Evolutionary conservation across 1,284 basidiomycete species (phyloP), one percentile per base, ranked within the genome.

Genomic region (Ceratobasidium papillatum): DNA sequence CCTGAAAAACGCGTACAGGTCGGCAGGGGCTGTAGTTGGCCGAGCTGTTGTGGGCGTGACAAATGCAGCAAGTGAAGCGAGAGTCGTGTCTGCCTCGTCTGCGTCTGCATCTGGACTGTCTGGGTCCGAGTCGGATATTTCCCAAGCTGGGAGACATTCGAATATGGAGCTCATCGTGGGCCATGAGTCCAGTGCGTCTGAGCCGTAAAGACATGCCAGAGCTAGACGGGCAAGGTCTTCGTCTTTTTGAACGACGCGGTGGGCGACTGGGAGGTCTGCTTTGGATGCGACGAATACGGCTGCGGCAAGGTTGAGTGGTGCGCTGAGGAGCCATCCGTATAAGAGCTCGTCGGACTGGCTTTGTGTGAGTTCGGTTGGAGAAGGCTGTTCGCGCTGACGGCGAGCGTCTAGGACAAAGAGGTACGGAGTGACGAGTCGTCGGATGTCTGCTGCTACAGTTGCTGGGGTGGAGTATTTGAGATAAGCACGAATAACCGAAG

Each of bases 121-220:
- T 12, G 86, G 85, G 30, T 83, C 81, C 1, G 86, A 80, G 36
- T 90, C 85, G 75, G 71, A 68, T 34, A 49, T 56, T 30, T 91
- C 90, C 94, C 94, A 98, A 8, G 91, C 95, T 0, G 96, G 96
- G 54, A 98, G 85, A 80, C 95, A 98, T 81, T 98, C 96, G 81
- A 98, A 98, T 74, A 98, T 94, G 43, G 86, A 85, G 77, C 91
- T 94, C 95, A 97, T 97, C 0, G 86, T 90, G 0, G 88, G 80
- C 94, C 93, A 97, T 77, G 90, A 86, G 77, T 89, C 84, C 43
- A 90, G 82, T 74, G 86, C 87, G 77, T 90, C 86, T 78, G 88
- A 94, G 12, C 94, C 94, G 78, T 98, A 98, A n/a, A 98, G 83
- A 79, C 91, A 92, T 1, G 95, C 92, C 9, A 98, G 88, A 0